phyloP scores from a whole-genome alignment of 164 flowering plant genomes.

The Berberis vulgaris region DNA sequence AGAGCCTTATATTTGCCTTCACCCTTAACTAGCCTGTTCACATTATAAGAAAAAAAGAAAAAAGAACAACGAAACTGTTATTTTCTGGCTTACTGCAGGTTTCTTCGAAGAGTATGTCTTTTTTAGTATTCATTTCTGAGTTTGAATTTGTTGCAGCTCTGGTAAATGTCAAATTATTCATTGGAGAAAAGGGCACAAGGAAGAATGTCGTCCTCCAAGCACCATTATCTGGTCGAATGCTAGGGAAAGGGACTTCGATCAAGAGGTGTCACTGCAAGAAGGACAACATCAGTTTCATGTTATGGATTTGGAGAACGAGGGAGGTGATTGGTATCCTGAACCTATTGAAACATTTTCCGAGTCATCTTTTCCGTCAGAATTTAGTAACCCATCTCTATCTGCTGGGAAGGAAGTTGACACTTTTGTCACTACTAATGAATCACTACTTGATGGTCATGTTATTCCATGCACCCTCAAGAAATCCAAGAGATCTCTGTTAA shows the following conservation, averaged over 20 bases:
- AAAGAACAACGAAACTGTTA: no score
- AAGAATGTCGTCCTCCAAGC: constrained; percentile 49
- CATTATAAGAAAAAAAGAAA: no score
- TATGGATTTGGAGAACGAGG: constrained; percentile 12
- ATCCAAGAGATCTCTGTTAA: constrained; percentile 11
- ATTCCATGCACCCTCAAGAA: constrained; percentile 9
- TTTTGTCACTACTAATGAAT: constrained; percentile 9
- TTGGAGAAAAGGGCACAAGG: constrained; percentile 86
- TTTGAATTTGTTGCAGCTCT: constrained; percentile 40
- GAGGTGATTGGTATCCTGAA: constrained; percentile 6
- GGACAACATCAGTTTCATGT: constrained; percentile 10
- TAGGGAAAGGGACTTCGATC: constrained; percentile 14
- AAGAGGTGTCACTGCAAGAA: constrained; percentile 6
- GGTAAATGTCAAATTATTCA: constrained; percentile 80
- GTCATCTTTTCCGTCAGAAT: constrained; percentile 11
- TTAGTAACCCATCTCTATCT: constrained; percentile 5
- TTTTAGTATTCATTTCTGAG: not conserved
- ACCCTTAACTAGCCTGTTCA: no score
- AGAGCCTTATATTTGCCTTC: no score
- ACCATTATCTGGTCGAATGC: constrained; percentile 10
- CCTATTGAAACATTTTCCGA: constrained; percentile 7
- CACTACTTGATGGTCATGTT: constrained; percentile 24
- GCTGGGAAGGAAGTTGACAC: constrained; percentile 13
- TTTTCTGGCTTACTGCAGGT: no score
- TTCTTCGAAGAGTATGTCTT: no score